Evolutionary conservation across 2,329 filamentous ascomycete species (phyloP).

Genomic region (Hypomyces rosellus): DNA sequence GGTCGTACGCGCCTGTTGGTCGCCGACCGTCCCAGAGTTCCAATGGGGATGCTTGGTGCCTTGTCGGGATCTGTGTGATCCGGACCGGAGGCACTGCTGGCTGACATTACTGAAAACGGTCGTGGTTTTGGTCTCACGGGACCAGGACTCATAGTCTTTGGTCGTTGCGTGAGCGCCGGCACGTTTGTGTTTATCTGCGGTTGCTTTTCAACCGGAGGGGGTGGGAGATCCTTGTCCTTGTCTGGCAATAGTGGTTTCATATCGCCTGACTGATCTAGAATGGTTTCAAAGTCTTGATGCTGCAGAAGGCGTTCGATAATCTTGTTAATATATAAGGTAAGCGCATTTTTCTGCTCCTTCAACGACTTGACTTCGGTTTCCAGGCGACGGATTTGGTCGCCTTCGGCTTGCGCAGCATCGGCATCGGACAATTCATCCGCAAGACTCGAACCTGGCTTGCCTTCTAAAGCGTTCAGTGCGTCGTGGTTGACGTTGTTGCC

Average conservation of each 20-base stretch:
- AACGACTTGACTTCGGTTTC: conserved; percentile 73
- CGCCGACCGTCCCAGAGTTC: conserved; percentile 45
- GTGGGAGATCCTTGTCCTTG: conserved; percentile 78
- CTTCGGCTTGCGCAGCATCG: conserved; percentile 37
- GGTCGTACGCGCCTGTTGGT: conserved; percentile 51
- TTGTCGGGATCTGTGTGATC: conserved; percentile 62
- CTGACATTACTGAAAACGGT: conserved; percentile 52
- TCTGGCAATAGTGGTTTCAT: conserved; percentile 34
- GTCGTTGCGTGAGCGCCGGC: conserved; percentile 51
- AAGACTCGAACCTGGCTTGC: conserved; percentile 52
- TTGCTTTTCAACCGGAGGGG: conserved; percentile 45
- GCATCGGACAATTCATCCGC: conserved; percentile 82
- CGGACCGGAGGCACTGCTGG: conserved; percentile 26
- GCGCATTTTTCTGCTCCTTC: conserved; percentile 93
- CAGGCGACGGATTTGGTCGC: conserved; percentile 54
- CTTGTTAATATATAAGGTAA: conserved; percentile 97
- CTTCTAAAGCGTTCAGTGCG: conserved; percentile 58
- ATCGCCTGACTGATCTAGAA: conserved; percentile 73
- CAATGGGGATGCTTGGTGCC: conserved; percentile 69
- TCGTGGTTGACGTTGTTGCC: conserved; percentile 54
- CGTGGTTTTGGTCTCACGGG: conserved; percentile 41
- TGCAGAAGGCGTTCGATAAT: conserved; percentile 94
- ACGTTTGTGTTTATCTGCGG: conserved; percentile 24
- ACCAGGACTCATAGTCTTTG: conserved; percentile 51
- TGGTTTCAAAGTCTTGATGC: conserved; percentile 91